Conservation (phyloP, 805 yeast species). For the Lipomyces lipofer region DNA sequence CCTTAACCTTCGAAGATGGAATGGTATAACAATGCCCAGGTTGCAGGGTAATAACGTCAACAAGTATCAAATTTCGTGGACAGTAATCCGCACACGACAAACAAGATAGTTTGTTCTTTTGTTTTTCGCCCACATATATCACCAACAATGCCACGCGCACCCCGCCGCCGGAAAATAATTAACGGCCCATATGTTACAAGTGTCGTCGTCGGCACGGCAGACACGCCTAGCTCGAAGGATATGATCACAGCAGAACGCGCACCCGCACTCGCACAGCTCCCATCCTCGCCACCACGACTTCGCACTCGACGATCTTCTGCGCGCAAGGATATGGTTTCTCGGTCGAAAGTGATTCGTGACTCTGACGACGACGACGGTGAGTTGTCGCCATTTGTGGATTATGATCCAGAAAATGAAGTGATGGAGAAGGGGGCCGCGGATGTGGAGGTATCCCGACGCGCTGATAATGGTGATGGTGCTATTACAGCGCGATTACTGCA, state of each 20-base stretch:
- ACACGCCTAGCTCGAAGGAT: background rate
- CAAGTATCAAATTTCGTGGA: too few relatives aligned
- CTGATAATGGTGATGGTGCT: background rate
- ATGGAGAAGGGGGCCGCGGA: too few relatives aligned
- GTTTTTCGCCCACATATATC: too few relatives aligned
- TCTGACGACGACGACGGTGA: slow-evolving; percentile 4
- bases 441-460: background rate
- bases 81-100: too few relatives aligned
- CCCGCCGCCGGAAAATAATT: slow-evolving; percentile 16
- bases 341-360: background rate
- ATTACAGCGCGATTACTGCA: background rate
- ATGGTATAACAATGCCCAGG: too few relatives aligned
- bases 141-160: slow-evolving; percentile 24
- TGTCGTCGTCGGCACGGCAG: background rate
- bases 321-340: too few relatives aligned
- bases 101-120: too few relatives aligned
- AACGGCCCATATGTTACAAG: background rate
- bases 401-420: too few relatives aligned
- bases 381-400: background rate
- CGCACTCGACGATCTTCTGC: background rate
- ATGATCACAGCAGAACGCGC: background rate
- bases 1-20: too few relatives aligned
- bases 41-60: too few relatives aligned
- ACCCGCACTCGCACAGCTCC: background rate
- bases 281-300: slow-evolving; percentile 8